phyloP scores from a whole-genome alignment of 2,329 filamentous ascomycete genomes.

The Pseudofabraea citricarpa region DNA sequence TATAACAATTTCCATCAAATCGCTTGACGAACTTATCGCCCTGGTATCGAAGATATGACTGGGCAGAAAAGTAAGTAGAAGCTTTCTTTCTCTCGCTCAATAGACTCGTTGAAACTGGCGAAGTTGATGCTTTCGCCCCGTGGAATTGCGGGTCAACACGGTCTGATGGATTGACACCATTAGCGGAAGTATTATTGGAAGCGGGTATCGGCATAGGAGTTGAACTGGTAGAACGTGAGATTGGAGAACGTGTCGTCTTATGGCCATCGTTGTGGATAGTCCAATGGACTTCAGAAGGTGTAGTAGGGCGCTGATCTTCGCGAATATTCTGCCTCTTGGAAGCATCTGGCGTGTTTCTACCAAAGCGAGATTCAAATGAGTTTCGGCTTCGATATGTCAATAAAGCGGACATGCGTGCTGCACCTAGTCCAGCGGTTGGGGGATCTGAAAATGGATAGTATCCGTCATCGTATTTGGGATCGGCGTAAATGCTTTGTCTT shows the following conservation, averaged over 20 bases:
- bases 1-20: slow-evolving; percentile 98
- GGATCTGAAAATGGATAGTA: slow-evolving; percentile 89
- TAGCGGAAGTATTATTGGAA: slow-evolving; percentile 12
- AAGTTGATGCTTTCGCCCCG: slow-evolving; percentile 48
- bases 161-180: slow-evolving; percentile 27
- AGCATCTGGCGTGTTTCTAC: slow-evolving; percentile 84
- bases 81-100: slow-evolving; percentile 34
- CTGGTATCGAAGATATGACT: slow-evolving; percentile 96
- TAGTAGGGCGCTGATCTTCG: slow-evolving; percentile 53
- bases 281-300: slow-evolving; percentile 61
- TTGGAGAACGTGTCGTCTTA: slow-evolving; percentile 49
- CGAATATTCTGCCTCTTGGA: slow-evolving; percentile 80
- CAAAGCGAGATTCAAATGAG: slow-evolving; percentile 94
- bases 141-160: slow-evolving; percentile 67
- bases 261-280: slow-evolving; percentile 82
- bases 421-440: slow-evolving; percentile 79
- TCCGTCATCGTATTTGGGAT: slow-evolving; percentile 96
- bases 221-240: slow-evolving; percentile 39
- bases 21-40: slow-evolving; percentile 94
- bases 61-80: slow-evolving; percentile 93
- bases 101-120: slow-evolving; percentile 35
- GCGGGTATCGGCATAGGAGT: slow-evolving; percentile 15
- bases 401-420: slow-evolving; percentile 93
- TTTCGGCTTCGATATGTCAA: slow-evolving; percentile 95
- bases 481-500: slow-evolving; percentile 90